Evolutionary conservation across 192 early-diverging fungal genomes (phyloP), one percentile per base, ranked within the genome.

Genomic region (Phycomyces nitens): DNA sequence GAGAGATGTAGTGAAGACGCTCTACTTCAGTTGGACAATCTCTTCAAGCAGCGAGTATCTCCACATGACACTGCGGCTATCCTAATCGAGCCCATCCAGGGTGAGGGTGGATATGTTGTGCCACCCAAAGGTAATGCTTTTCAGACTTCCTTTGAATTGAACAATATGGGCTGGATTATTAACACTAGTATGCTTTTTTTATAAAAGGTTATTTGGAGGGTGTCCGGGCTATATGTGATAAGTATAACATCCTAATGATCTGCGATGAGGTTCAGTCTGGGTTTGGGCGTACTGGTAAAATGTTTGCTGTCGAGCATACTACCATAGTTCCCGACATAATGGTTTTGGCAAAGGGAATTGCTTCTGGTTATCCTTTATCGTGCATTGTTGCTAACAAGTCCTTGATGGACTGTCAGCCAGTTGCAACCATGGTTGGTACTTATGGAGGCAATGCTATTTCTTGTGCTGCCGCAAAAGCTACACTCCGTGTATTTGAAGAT

Each of bases 331-430:
- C 75, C 10, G 75, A 77, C 49, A 77, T 77, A 27, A 26, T 74
- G 65, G 63, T 77, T 10, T 70, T 77, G 71, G 75, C 75, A 14
- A 77, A 77, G 38, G 75, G 72, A 29, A 77, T 77, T 51, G 75
- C 75, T 27, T 58, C 53, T 34, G 75, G 75, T 24, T 77, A 75
- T 50, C 75, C 75, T 27, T 62, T 77, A 39, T 70, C 66, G n/a
- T 66, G 56, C 40, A 77, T 77, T 70, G 75, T 65, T 7, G 60
- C 71, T 6, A 49, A 58, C 5, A 72, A 69, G 40, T 61, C 71
- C 51, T 50, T 77, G 34, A 71, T 74, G 72, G 75, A 75, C 40
- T 65, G 53, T 38, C 72, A 64, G 51, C 72, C 68, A 0, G 18
- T 63, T 56, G 72, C 68, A 52, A 62, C 66, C 12, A 70, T 74